Evolutionary conservation across 257 asterid species (phyloP).

Genomic region (Forsythia suspensa): DNA sequence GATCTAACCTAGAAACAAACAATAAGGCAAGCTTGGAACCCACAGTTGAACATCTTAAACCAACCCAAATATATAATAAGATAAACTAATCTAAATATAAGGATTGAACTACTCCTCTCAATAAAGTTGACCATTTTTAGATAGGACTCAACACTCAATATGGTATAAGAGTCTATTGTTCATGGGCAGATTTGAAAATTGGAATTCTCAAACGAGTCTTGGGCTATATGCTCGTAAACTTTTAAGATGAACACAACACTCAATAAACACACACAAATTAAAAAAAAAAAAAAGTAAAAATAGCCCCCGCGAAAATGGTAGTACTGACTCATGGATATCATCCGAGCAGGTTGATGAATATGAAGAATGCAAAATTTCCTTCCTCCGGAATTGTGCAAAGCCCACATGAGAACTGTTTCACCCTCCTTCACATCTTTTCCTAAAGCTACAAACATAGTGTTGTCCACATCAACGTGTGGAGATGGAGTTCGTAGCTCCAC

Average conservation of each 20-base stretch:
- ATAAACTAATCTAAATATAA: no score
- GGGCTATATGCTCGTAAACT: no score
- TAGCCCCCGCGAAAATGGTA: constrained; percentile 4
- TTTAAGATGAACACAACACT: background rate
- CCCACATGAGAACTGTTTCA: constrained; percentile 58
- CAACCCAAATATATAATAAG: no score
- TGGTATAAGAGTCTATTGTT: no score
- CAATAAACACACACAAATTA: background rate
- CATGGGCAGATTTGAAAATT: no score
- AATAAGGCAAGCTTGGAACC: no score
- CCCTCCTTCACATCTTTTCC: constrained; percentile 74
- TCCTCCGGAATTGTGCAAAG: constrained; percentile 64
- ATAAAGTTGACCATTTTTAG: no score
- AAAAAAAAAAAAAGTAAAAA: no score
- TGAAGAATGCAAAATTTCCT: constrained; percentile 61
- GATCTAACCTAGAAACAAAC: constrained; percentile 1
- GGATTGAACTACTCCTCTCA: no score
- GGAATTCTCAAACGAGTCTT: no score
- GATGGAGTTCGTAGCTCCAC: constrained; percentile 33
- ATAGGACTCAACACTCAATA: no score
- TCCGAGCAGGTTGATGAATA: constrained; percentile 81
- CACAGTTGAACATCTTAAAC: background rate
- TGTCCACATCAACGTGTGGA: constrained; percentile 21
- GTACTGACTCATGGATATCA: constrained; percentile 45
- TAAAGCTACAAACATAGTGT: constrained; percentile 59